Evolutionary conservation across 129 eudicot species (phyloP), one percentile per base, ranked within the genome.

Genomic region (Flaveria trinervia): DNA sequence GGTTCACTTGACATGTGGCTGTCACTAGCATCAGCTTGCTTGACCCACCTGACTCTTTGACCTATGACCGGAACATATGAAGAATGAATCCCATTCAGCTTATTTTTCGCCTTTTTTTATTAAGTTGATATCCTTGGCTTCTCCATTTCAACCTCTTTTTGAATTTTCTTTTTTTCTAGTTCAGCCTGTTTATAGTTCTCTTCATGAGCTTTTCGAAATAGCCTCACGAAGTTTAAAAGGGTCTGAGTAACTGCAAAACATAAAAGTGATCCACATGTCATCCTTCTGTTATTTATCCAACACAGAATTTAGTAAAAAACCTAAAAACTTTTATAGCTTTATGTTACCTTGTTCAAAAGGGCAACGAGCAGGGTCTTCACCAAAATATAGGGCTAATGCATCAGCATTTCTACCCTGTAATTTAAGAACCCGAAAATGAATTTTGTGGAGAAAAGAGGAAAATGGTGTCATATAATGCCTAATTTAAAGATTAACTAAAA

Each of bases 351-450:
- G 99, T 79, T 94, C 99, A 36, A 94, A 93, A 25, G 98, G 98
- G 84, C 93, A 91, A 7, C 96, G 93, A 18, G 91, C 88, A 75
- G 97, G 98, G 73, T 93, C 97, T 83, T 93, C 98, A 16, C 97
- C 97, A 76, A 93, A 93, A 91, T 93, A 93, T 48, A 90, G 80
- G 69, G 93, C 98, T 65, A 93, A 81, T 49, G 96, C 98, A 83
- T 93, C 98, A 57, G 98, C 96, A 81, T 89, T 93, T 88, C 92
- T 90, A 79, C 97, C 98, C 98, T 93, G 96, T 55, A 67, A 36
- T n/a, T 39, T 2, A 66, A 28, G 70, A 65, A 33, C 46, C 70
- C 48, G 23, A 33, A 65, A 15, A 46, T 13, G 25, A 78, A 70
- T 26, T 56, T 59, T 57, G 70, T 48, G 26, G 46, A 23, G n/a